Evolutionary conservation across 2,329 filamentous ascomycete species (phyloP).

Genomic region (Ceratocystis albifundus): DNA sequence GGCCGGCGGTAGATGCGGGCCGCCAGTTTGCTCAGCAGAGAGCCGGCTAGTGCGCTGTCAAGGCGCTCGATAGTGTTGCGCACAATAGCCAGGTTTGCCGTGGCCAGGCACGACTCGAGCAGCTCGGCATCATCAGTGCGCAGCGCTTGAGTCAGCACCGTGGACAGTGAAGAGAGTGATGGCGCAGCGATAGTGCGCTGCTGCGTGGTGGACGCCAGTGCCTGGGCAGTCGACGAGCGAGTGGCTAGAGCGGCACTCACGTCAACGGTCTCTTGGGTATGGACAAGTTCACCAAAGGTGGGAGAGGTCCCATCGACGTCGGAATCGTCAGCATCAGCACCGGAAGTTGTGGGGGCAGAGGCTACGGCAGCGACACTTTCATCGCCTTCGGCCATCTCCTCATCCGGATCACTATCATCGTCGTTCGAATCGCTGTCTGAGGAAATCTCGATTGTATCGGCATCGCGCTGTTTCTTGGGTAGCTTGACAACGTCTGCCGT

Average conservation of each 20-base stretch:
- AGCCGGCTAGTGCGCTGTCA: slow-evolving; percentile 69
- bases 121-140: slow-evolving; percentile 82
- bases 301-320: slow-evolving; percentile 45
- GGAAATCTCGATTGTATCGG: slow-evolving; percentile 45
- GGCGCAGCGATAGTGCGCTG: slow-evolving; percentile 42
- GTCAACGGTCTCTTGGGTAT: slow-evolving; percentile 62
- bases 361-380: slow-evolving; percentile 24
- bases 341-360: slow-evolving; percentile 17
- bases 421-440: slow-evolving; percentile 43
- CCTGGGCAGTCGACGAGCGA: slow-evolving; percentile 26
- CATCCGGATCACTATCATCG: slow-evolving; percentile 36
- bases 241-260: slow-evolving; percentile 49
- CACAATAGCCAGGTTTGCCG: slow-evolving; percentile 63
- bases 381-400: slow-evolving; percentile 30
- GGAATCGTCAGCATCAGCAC: slow-evolving; percentile 27
- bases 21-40: slow-evolving; percentile 70
- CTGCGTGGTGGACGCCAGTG: slow-evolving; percentile 34
- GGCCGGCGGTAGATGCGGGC: slow-evolving; percentile 78
- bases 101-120: slow-evolving; percentile 83
- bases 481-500: slow-evolving; percentile 32
- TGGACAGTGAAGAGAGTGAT: slow-evolving; percentile 70
- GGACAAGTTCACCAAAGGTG: slow-evolving; percentile 79
- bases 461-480: slow-evolving; percentile 27
- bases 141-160: slow-evolving; percentile 85
- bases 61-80: slow-evolving; percentile 82